phyloP scores from a whole-genome alignment of 2,329 filamentous ascomycete species.

The Aspergillus sp. region DNA sequence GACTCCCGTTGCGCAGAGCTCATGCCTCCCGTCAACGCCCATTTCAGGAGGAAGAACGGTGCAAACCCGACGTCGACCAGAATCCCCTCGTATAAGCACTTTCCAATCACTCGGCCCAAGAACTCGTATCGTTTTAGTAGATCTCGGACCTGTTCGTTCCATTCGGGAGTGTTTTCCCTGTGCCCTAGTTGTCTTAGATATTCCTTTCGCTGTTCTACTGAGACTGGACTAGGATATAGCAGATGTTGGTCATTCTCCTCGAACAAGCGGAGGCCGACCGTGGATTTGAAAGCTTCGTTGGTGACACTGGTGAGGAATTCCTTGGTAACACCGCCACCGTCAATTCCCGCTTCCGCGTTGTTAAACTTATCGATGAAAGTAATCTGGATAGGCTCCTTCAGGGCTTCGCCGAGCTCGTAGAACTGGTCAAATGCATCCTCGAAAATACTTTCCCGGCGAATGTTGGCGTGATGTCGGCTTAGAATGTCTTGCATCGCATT shows the following conservation, averaged over 20 bases:
- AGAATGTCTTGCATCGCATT: conserved; percentile 44
- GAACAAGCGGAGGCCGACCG: conserved; percentile 68
- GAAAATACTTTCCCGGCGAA: conserved; percentile 79
- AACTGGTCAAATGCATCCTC: conserved; percentile 85
- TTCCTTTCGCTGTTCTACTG: conserved; percentile 70
- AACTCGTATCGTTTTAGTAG: conserved; percentile 84
- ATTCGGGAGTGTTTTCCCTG: conserved; percentile 59
- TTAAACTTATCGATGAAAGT: conserved; percentile 93
- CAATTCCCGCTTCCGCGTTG: conserved; percentile 86
- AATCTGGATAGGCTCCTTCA: conserved; percentile 96
- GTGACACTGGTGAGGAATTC: conserved; percentile 93
- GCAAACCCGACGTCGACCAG: conserved; percentile 92
- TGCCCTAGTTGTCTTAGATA: conserved; percentile 58
- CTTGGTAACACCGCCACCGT: conserved; percentile 95
- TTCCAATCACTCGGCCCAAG: conserved; percentile 87
- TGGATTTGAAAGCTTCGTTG: conserved; percentile 75
- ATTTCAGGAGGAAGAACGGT: conserved; percentile 94
- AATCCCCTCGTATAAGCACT: conserved; percentile 97
- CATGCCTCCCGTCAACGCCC: conserved; percentile 74
- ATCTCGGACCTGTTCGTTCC: conserved; percentile 61
- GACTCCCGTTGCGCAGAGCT: conserved; percentile 68
- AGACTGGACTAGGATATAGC: conserved; percentile 83
- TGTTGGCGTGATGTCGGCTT: conserved; percentile 73
- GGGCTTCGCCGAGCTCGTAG: conserved; percentile 74
- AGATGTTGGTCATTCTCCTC: conserved; percentile 82